Evolutionary conservation across 2,329 filamentous ascomycete genomes (phyloP).

Genomic region (Exophiala dermatitidis): DNA sequence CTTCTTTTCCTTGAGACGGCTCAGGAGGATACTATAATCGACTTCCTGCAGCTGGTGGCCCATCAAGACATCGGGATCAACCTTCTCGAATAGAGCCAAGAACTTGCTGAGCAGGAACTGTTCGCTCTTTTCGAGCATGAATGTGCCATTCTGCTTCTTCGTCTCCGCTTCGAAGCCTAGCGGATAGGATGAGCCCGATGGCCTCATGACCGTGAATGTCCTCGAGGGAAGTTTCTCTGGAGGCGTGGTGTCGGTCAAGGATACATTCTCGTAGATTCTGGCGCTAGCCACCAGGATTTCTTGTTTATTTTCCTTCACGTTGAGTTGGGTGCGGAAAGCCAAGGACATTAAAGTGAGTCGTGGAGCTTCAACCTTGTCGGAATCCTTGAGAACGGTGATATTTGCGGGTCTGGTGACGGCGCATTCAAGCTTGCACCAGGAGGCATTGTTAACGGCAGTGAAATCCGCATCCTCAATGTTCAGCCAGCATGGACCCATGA

Average conservation of each 20-base stretch:
- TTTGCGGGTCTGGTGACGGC: constrained; percentile 69
- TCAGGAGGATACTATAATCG: constrained; percentile 86
- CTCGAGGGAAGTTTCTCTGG: constrained; percentile 82
- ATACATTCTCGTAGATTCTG: constrained; percentile 85
- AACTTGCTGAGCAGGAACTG: constrained; percentile 80
- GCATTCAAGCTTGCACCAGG: constrained; percentile 93
- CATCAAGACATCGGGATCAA: constrained; percentile 87
- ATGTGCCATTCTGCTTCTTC: constrained; percentile 62
- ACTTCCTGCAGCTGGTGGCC: constrained; percentile 96
- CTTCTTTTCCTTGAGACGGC: constrained; percentile 79
- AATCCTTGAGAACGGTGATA: constrained; percentile 65
- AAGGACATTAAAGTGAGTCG: constrained; percentile 95
- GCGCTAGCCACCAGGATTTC: constrained; percentile 89
- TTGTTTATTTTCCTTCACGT: constrained; percentile 88
- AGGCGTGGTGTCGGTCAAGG: constrained; percentile 76
- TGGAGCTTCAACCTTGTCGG: constrained; percentile 73
- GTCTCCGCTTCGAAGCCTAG: constrained; percentile 64
- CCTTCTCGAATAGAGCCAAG: constrained; percentile 75
- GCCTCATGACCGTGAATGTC: constrained; percentile 86
- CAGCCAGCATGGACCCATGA: constrained; percentile 98
- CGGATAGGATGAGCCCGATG: constrained; percentile 67
- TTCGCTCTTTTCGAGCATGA: constrained; percentile 78
- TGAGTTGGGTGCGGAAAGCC: constrained; percentile 78
- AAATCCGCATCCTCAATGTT: constrained; percentile 84
- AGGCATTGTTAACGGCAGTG: constrained; percentile 76